A percentile compares a stretch with the other conserved stretches of the same genome.
Evolutionary conservation across 371 early-diverging fungal genomes (phyloP).

Genomic region (Circinella umbellata): DNA sequence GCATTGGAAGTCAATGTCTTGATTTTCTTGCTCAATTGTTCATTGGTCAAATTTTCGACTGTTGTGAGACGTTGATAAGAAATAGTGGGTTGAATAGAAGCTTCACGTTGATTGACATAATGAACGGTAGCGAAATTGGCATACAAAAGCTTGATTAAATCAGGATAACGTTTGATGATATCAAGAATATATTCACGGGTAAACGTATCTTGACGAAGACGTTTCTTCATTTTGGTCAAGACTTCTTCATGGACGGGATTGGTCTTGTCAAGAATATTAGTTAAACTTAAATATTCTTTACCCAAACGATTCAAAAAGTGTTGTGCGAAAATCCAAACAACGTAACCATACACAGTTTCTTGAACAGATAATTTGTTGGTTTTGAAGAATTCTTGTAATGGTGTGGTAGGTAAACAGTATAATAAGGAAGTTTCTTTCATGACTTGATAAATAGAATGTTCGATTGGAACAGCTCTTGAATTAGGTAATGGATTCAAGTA

Average conservation of each 20-base stretch:
- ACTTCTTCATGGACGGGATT: conserved; percentile 92
- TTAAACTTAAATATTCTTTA: conserved; percentile 86
- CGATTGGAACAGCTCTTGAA: conserved; percentile 84
- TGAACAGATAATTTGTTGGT: conserved; percentile 90
- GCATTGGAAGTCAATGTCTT: conserved; percentile 84
- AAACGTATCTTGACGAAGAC: conserved; percentile 95
- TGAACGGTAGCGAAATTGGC: conserved; percentile 95
- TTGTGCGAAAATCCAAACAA: conserved; percentile 96
- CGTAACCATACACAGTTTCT: conserved; percentile 95
- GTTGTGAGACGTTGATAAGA: conserved; percentile 93
- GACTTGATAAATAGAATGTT: conserved; percentile 92
- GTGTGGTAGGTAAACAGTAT: conserved; percentile 95
- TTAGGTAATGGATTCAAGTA: conserved; percentile 88
- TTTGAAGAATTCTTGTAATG: conserved; percentile 95
- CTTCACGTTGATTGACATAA: conserved; percentile 79
- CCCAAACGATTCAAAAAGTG: conserved; percentile 98
- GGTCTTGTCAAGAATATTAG: conserved; percentile 74
- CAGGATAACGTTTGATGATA: conserved; percentile 94
- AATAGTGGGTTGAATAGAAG: conserved; percentile 73
- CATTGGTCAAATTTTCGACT: conserved; percentile 76
- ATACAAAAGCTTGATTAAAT: conserved; percentile 92
- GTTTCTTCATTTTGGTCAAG: conserved; percentile 95
- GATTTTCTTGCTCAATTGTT: conserved; percentile 88
- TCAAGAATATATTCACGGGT: conserved; percentile 97
- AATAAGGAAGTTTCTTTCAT: conserved; percentile 95